These are phyloP conservation scores for Sanghuangporus sanghuang DNA, from an alignment of 1,284 basidiomycete species.

Conservation along the genomic window DNA sequence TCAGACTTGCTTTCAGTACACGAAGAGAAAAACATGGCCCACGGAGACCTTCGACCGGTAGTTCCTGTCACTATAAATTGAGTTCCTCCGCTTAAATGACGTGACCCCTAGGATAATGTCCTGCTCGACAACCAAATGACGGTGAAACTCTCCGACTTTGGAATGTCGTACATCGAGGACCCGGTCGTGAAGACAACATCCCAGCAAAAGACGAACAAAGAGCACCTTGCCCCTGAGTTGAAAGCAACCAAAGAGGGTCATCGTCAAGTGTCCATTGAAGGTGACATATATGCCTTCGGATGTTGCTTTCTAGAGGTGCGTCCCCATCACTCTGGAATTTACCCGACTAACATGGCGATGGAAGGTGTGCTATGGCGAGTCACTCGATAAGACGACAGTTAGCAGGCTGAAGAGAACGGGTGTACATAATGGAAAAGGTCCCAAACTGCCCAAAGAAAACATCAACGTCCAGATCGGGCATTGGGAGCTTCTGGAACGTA, in stretches of 20 bases:
- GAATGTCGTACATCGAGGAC: not conserved
- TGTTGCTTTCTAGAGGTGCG: slow-evolving; percentile 7
- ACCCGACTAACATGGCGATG: no score
- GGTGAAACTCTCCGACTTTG: slow-evolving; percentile 7
- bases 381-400: no score
- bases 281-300: slow-evolving; percentile 9
- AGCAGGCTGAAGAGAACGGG: no score
- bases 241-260: not conserved
- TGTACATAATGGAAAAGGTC: no score
- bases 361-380: no score
- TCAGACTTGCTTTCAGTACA: not conserved
- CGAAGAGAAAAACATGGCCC: not conserved
- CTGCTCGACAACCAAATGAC: not conserved
- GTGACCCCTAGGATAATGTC: not conserved
- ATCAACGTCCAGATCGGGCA: no score
- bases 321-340: no score
- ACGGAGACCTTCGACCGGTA: slow-evolving; percentile 9
- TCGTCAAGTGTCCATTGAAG: not conserved
- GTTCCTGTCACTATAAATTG: not conserved
- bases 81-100: no score
- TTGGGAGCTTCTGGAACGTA: no score
- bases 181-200: not conserved
- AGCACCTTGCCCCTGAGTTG: slow-evolving; percentile 3
- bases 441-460: no score
- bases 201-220: not conserved